Base-by-base conservation (phyloP, 2,329 filamentous ascomycete genomes). In the Kalmusia sp. region DNA sequence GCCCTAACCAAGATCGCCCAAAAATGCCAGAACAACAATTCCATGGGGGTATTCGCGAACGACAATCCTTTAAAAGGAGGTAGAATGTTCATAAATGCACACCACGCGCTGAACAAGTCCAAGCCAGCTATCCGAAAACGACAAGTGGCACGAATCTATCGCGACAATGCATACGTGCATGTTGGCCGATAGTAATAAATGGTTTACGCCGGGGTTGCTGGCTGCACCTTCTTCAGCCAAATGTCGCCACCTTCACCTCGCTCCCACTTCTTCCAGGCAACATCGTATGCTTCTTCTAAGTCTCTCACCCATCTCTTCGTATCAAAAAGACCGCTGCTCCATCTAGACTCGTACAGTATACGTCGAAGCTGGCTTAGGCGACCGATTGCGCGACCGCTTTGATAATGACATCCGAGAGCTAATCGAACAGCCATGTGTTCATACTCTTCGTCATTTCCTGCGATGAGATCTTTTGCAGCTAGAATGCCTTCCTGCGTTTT, bases 271-370 rank as follows among this genome's bases (percentile, higher is more conserved):
- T 82, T 82, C 95, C 95, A 99, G 15, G 93, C 92, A 70, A 90
- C 85, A 60, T 90, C 87, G 72, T 97, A 99, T 11, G 92, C 93
- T 56, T 85, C 82, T 77, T 99, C 95, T 17, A 99, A 77, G 75
- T 98, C 93, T 40, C 82, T 78, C 22, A 98, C 93, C 95, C 95
- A 99, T 63, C 95, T 84, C 63, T 82, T 84, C 5, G 95, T 99
- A 74, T 99, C 87, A 71, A 99, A 99, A 37, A 99, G 80, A 12
- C 89, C 90, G 73, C 92, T 96, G 24, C 81, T 85, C 90, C 92
- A 96, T 63, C 93, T 87, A 66, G 86, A 87, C 57, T 91, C 84
- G 78, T 93, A 98, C 9, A 99, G 77, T 65, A 96, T 79, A 69
- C 85, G 89, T 57, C 95, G 85, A 54, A 99, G 80, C 52, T 96